Conservation (phyloP, 2,329 filamentous ascomycete species). For the Penicillium sp. region DNA sequence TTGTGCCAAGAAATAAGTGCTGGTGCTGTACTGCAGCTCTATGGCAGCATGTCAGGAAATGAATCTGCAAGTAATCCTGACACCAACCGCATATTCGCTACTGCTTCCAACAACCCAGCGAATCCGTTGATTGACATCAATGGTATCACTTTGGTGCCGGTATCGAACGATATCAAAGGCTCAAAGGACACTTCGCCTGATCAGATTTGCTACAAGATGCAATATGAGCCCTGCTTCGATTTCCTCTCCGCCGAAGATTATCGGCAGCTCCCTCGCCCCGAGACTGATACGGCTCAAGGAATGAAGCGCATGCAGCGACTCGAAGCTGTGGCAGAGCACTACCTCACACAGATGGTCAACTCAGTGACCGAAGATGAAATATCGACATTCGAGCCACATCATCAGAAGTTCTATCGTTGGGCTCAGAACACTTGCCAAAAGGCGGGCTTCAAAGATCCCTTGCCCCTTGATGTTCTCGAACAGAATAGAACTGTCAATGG, state of each 20-base stretch:
- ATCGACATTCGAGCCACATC: conserved; percentile 7
- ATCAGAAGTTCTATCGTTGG: conserved; percentile 20
- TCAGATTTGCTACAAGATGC: conserved; percentile 19
- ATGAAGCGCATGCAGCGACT: conserved; percentile 11
- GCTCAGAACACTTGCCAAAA: conserved; percentile 13
- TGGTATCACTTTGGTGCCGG: conserved; percentile 13
- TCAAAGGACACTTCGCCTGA: conserved; percentile 11
- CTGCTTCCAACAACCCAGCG: conserved; percentile 4
- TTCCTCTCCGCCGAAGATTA: conserved; percentile 16
- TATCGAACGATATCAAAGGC: conserved; percentile 16
- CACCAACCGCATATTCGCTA: conserved; percentile 16
- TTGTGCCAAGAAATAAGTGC: conserved; percentile 4
- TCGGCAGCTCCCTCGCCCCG: conserved; percentile 10
- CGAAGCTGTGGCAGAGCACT: conserved; percentile 15
- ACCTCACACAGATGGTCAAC: conserved; percentile 9
- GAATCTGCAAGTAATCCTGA: conserved; percentile 10
- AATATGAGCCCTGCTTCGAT: conserved; percentile 21
- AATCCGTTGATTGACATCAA: conserved; percentile 13
- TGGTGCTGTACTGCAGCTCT: conserved; percentile 13
- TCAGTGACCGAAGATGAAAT: conserved; percentile 12
- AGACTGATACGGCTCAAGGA: conserved; percentile 7
- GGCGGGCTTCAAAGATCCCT: background rate
- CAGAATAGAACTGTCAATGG: conserved; percentile 9
- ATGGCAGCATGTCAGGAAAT: conserved; percentile 3
- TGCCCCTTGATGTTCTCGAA: conserved; percentile 7